Evolutionary conservation across 345 rosid genomes (phyloP), one percentile per base, ranked within the genome.

Genomic region (Bruguiera parviflora): DNA sequence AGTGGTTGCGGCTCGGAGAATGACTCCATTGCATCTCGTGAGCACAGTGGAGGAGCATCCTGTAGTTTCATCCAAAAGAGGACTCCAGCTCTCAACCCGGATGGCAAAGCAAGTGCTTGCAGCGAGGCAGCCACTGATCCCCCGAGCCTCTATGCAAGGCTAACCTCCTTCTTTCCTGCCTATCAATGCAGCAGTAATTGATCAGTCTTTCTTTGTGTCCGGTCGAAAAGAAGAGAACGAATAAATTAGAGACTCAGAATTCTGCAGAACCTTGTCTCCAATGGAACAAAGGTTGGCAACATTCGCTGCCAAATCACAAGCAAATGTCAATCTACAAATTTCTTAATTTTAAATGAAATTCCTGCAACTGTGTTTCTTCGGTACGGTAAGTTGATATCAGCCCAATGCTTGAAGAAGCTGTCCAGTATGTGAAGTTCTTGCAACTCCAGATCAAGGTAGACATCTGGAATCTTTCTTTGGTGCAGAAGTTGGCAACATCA

Each of bases 341-440:
- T 9, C 31, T 8, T n/a, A 25, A 18, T 61, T 22, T 46, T 25
- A 22, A 15, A 9, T 5, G 46, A n/a, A 71, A 61, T 21, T 70
- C 19, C 31, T 39, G 57, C 61, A 29, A 47, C 1, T 32, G 63
- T 32, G 63, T 6, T 27, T 61, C 43, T 22, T 46, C 61, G 25
- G 59, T 8, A 63, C 64, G 64, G 55, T 80, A 88, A 87, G 97
- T 92, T 61, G 97, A 92, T 74, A 88, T 92, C 33, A 92, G 97
- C 78, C 88, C 94, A 28, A 92, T 92, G 96, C 92, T 92, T 59
- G 96, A 92, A 78, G 97, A 89, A 85, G 96, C 97, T n/a, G 97
- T 86, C 52, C 86, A 83, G 21, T 92, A 89, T 66, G 96, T 89
- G 25, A 88, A 89, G 78, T 89, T 89, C 68, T 75, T 92, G 81